A percentile compares a stretch with the other conserved stretches of the same genome.
These are phyloP conservation scores for Morella rubra DNA, from an alignment of 306 rosid species.

Conservation along the genomic window DNA sequence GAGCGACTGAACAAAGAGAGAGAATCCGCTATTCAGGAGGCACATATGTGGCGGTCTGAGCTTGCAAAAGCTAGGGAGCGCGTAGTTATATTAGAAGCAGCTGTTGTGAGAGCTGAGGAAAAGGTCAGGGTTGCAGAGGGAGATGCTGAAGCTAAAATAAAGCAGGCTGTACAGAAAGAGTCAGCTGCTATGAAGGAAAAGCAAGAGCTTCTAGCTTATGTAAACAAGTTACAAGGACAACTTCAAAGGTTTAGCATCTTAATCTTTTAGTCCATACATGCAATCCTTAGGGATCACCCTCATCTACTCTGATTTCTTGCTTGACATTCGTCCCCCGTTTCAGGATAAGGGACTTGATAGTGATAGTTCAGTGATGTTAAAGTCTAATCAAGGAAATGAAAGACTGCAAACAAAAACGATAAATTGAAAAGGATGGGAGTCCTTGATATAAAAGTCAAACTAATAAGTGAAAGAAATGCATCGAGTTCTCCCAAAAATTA, in stretches of 20 bases:
- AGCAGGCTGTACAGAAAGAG: constrained; percentile 77
- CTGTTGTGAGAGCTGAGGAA: constrained; percentile 88
- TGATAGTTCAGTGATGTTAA: neutral
- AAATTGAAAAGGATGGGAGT: neutral
- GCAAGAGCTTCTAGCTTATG: constrained; percentile 80
- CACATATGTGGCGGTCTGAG: constrained; percentile 93
- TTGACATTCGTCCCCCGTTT: neutral
- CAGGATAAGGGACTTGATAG: neutral
- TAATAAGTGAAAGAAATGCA: neutral
- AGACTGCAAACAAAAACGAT: neutral
- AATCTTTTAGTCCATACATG: constrained; percentile 22
- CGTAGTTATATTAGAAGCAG: constrained; percentile 82
- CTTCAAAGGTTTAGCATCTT: constrained; percentile 73
- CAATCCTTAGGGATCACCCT: neutral
- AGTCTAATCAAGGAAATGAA: neutral
- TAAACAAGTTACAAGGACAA: constrained; percentile 79
- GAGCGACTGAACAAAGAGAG: constrained; percentile 74
- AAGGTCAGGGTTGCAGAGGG: constrained; percentile 84
- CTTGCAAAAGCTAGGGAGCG: constrained; percentile 96
- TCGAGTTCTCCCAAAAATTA: neutral
- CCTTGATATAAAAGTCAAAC: neutral
- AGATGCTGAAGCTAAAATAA: constrained; percentile 72
- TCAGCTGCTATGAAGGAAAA: constrained; percentile 66
- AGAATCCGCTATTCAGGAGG: constrained; percentile 81
- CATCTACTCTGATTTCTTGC: constrained; percentile 15